Base-by-base conservation (phyloP, 306 rosid genomes). In the Morella rubra region DNA sequence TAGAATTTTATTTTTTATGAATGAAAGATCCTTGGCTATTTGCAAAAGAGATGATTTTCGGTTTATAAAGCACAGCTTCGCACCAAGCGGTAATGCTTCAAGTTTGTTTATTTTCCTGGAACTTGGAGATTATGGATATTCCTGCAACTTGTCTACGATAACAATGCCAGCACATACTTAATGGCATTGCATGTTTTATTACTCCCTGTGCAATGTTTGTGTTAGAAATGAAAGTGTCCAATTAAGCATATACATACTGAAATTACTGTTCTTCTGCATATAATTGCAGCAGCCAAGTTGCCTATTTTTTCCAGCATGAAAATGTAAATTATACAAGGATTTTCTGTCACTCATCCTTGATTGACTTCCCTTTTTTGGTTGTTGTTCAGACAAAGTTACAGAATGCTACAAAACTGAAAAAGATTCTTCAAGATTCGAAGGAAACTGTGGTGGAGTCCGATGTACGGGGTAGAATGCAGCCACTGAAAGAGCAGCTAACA, bases 351-450 rank as follows among this genome's bases (percentile, higher is more conserved):
- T 37, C 73, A 60, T 49, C 44, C 70, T 77, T 81, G 24, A 80
- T 76, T 69, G 72, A 73, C 56, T 45, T 60, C 62, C 69, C 79
- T 73, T 42, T 8, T 62, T 66, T 73, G n/a, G n/a, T 62, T 66
- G 65, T 72, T 79, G 55, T 41, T 78, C 90, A 96, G 99, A 73
- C 98, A 1, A 92, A 88, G 87, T 77, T 91, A 82, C 99, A 92
- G 68, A 96, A 79, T 79, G 50, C 96, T 67, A 96, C 99, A 74
- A 96, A 96, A 70, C 76, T 96, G 79, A 96, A 93, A 32, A 96
- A 96, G 88, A 88, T 96, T 82, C 96, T 92, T 41, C 99, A 93
- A 89, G 99, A 96, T 75, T 89, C 97, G 54, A 96, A 91, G 79
- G 98, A 93, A 82, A 90, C 88, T 3, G 90, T 86, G 69, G 84